Percentiles rank a stretch among this genome's conserved stretches.
These are phyloP conservation scores for Rhinocladiella similis DNA, from an alignment of 2,329 filamentous ascomycete species.

Conservation along the genomic window DNA sequence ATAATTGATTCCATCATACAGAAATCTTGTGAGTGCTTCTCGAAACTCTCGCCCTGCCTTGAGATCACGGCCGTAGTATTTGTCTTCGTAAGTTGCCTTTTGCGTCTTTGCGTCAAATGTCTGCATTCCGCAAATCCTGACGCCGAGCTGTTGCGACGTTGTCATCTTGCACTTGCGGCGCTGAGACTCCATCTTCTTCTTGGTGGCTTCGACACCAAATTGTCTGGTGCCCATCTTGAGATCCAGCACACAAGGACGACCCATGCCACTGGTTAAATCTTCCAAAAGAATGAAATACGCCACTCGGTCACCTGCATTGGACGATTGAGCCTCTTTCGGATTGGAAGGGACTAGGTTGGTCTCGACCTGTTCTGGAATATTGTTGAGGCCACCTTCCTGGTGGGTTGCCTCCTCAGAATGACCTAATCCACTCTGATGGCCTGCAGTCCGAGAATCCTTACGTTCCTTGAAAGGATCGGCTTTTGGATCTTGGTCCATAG, in stretches of 20 bases:
- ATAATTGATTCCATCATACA: conserved; percentile 85
- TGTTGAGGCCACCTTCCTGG: neutral
- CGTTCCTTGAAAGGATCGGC: neutral
- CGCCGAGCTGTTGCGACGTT: conserved; percentile 86
- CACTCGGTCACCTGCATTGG: conserved; percentile 59
- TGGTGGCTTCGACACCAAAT: conserved; percentile 86
- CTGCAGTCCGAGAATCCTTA: too few species aligned
- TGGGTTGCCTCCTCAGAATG: neutral
- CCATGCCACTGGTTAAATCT: conserved; percentile 95
- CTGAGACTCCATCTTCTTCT: conserved; percentile 92
- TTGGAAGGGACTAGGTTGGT: conserved; percentile 56
- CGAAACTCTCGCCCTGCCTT: conserved; percentile 89
- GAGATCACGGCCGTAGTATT: conserved; percentile 89
- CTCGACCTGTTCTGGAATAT: conserved; percentile 1
- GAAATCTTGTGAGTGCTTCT: conserved; percentile 80
- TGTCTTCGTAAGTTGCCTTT: conserved; percentile 93
- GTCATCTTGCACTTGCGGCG: conserved; percentile 89
- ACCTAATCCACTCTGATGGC: neutral
- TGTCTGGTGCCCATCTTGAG: conserved; percentile 98
- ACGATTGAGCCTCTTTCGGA: conserved; percentile 72
- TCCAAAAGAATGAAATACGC: conserved; percentile 93
- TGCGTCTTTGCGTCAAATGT: conserved; percentile 87
- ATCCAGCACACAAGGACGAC: conserved; percentile 92
- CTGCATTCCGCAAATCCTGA: conserved; percentile 92
- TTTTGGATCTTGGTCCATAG: conserved; percentile 60